Percentiles rank a stretch among this genome's conserved stretches.
phyloP scores from a whole-genome alignment of 129 eudicot genomes.

The Tanacetum coccineum region DNA sequence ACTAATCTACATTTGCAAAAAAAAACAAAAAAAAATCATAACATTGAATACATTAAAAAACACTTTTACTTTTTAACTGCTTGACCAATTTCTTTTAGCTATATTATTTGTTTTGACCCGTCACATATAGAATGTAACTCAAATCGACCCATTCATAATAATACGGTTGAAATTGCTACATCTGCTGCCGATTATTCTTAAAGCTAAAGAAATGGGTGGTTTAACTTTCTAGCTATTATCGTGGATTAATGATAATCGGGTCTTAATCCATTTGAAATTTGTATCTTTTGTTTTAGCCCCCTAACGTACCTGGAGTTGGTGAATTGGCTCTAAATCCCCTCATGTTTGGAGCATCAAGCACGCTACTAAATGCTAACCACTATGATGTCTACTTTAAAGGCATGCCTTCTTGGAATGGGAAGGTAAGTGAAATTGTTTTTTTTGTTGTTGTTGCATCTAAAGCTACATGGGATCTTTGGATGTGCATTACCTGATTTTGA shows the following conservation, averaged over 20 bases:
- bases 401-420: constrained; percentile 88
- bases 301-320: constrained; percentile 61
- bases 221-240: background rate
- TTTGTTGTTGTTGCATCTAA: background rate
- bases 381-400: constrained; percentile 75
- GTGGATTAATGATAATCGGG: background rate
- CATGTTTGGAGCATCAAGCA: constrained; percentile 90
- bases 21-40: no score
- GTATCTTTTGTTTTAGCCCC: constrained; percentile 43
- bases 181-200: background rate
- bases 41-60: no score
- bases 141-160: no score
- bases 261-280: background rate
- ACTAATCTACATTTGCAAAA: no score
- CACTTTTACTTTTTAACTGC: no score
- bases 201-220: constrained; percentile 13
- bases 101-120: no score
- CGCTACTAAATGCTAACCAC: constrained; percentile 79
- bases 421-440: constrained; percentile 36
- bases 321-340: constrained; percentile 87
- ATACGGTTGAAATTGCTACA: no score
- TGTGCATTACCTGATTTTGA: no score
- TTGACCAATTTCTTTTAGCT: no score
- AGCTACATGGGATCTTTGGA: background rate
- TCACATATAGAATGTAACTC: no score